phyloP scores from a whole-genome alignment of 2,329 filamentous ascomycete genomes.

The Zymoseptoria tritici region DNA sequence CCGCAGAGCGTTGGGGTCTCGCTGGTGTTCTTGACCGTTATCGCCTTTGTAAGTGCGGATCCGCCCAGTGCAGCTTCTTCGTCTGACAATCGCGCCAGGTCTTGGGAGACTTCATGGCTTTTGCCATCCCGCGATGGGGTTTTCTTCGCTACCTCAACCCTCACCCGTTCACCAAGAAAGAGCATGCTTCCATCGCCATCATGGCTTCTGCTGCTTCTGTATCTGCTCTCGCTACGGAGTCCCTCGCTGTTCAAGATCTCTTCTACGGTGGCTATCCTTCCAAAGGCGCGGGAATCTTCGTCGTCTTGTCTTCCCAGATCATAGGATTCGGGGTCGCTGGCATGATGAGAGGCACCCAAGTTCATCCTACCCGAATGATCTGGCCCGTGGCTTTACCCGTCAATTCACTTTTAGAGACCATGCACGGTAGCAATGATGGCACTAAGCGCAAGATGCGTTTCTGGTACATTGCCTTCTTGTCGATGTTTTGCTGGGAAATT shows the following conservation, averaged over 20 bases:
- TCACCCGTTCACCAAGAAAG: slow-evolving; percentile 27
- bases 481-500: slow-evolving; percentile 42
- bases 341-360: slow-evolving; percentile 38
- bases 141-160: slow-evolving; percentile 35
- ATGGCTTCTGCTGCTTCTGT: slow-evolving; percentile 38
- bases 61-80: too few species aligned
- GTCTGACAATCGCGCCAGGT: neutral
- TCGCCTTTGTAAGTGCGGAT: slow-evolving; percentile 31
- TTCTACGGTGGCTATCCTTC: slow-evolving; percentile 40
- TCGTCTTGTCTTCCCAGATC: slow-evolving; percentile 43
- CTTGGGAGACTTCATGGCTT: slow-evolving; percentile 35
- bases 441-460: slow-evolving; percentile 35
- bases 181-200: slow-evolving; percentile 36
- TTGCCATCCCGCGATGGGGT: slow-evolving; percentile 31
- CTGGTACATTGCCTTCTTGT: slow-evolving; percentile 36
- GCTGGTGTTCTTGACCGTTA: slow-evolving; percentile 39
- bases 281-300: slow-evolving; percentile 37
- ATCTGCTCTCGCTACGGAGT: slow-evolving; percentile 32
- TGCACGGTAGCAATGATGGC: slow-evolving; percentile 33
- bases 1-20: slow-evolving; percentile 41
- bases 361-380: slow-evolving; percentile 45
- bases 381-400: slow-evolving; percentile 37
- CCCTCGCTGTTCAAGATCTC: slow-evolving; percentile 41
- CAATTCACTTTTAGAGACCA: slow-evolving; percentile 33
- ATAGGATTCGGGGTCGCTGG: slow-evolving; percentile 46